phyloP scores from a whole-genome alignment of 2,329 filamentous ascomycete species.

The Pseudocercospora eumusae region DNA sequence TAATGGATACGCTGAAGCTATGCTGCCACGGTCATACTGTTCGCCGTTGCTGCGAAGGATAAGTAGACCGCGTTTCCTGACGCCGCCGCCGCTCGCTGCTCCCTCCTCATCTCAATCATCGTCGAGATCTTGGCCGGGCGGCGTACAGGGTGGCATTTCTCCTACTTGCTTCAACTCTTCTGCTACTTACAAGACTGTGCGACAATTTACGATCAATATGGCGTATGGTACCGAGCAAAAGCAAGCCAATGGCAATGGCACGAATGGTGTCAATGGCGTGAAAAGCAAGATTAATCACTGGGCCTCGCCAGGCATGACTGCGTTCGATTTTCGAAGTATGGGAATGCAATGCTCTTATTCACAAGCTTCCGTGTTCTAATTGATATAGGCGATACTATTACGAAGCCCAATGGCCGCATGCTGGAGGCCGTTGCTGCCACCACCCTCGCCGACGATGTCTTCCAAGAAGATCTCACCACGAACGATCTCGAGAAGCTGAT shows the following conservation, averaged over 20 bases:
- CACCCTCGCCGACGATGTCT: conserved; percentile 81
- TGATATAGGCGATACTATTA: conserved; percentile 60
- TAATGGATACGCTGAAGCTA: conserved; percentile 9
- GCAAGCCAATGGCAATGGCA: conserved; percentile 19
- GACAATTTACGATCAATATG: conserved; percentile 4
- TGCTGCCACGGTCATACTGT: conserved; percentile 7
- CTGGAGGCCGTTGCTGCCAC: conserved; percentile 73
- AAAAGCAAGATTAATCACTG: conserved; percentile 38
- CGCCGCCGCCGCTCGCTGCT: neutral
- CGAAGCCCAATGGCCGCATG: conserved; percentile 78
- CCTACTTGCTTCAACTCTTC: conserved; percentile 8
- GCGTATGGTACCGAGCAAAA: conserved; percentile 16
- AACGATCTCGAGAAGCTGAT: conserved; percentile 72
- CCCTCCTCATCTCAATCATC: neutral
- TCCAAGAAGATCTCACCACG: conserved; percentile 76
- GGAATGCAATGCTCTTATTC: neutral
- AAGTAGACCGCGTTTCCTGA: conserved; percentile 18
- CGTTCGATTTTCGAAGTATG: conserved; percentile 58
- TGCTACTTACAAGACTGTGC: conserved; percentile 1
- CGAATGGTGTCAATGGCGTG: conserved; percentile 27
- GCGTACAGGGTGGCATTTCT: conserved; percentile 11
- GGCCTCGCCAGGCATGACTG: conserved; percentile 50
- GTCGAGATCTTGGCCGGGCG: conserved; percentile 18
- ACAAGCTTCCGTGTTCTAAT: neutral
- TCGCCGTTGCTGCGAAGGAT: conserved; percentile 21